phyloP scores from a whole-genome alignment of 441 rosid species.

The Geranium incanum region DNA sequence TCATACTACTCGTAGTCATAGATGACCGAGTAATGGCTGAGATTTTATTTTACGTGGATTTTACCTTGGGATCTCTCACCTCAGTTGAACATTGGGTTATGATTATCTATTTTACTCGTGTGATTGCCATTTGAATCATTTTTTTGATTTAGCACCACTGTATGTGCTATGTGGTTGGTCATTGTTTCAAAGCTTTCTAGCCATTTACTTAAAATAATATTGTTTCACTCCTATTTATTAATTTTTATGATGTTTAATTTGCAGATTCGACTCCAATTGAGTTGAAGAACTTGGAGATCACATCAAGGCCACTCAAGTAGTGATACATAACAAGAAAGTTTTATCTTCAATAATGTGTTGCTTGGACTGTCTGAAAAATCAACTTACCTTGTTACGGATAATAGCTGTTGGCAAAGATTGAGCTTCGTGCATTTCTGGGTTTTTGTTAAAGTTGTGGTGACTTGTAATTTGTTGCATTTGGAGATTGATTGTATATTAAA shows the following conservation, averaged over 20 bases:
- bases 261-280: not conserved
- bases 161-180: not conserved
- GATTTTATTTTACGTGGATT: not conserved
- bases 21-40: not conserved
- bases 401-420: not conserved
- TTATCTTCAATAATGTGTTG: not conserved
- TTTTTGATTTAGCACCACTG: not conserved
- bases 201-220: too few species aligned
- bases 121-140: not conserved
- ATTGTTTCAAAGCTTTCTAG: too few species aligned
- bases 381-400: not conserved
- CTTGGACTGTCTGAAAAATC: not conserved
- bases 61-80: too few species aligned
- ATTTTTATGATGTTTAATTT: not conserved
- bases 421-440: too few species aligned
- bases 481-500: not conserved
- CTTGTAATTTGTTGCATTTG: not conserved
- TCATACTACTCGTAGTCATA: not conserved
- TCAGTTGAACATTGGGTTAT: too few species aligned
- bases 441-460: too few species aligned
- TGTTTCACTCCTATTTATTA: too few species aligned
- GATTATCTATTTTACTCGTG: not conserved
- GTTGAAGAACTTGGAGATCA: not conserved
- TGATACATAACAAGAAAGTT: not conserved
- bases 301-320: not conserved